Conservation (phyloP, 148 eudicot species). For the Cornus kousa region DNA sequence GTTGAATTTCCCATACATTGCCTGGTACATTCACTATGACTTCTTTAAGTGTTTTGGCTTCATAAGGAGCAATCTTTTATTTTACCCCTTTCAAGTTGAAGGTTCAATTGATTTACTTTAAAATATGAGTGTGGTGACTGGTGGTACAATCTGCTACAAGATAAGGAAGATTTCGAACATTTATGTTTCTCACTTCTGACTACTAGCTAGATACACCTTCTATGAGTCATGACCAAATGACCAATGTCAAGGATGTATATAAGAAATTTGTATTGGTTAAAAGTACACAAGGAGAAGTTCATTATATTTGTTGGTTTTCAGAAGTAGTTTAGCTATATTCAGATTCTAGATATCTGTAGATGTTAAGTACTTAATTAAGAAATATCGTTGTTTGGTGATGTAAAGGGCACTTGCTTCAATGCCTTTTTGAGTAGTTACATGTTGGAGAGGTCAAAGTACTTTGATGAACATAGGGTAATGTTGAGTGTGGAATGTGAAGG, state of each 20-base stretch:
- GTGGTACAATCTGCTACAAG: neutral
- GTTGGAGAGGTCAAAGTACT: neutral
- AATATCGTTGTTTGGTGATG: neutral
- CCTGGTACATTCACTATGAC: too few species aligned
- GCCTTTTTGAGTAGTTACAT: neutral
- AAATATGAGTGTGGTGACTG: too few species aligned
- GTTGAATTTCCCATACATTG: too few species aligned
- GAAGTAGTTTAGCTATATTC: neutral
- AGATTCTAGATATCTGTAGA: neutral
- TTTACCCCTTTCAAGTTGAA: neutral
- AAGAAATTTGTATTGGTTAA: too few species aligned
- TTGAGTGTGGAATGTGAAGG: neutral
- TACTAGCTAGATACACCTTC: neutral
- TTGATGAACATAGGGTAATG: neutral
- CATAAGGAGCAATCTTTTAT: neutral
- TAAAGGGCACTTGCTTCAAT: neutral
- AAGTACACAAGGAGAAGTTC: neutral
- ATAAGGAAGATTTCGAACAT: too few species aligned
- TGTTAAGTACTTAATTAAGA: too few species aligned
- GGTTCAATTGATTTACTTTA: neutral
- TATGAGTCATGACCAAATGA: neutral
- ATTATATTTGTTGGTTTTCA: neutral
- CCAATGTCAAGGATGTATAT: neutral
- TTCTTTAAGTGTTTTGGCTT: too few species aligned
- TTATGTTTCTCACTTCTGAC: neutral